A percentile compares a stretch with the other conserved stretches of the same genome.
Evolutionary conservation across 2,329 filamentous ascomycete species (phyloP).

Genomic region (Hymenoscyphus repandus): DNA sequence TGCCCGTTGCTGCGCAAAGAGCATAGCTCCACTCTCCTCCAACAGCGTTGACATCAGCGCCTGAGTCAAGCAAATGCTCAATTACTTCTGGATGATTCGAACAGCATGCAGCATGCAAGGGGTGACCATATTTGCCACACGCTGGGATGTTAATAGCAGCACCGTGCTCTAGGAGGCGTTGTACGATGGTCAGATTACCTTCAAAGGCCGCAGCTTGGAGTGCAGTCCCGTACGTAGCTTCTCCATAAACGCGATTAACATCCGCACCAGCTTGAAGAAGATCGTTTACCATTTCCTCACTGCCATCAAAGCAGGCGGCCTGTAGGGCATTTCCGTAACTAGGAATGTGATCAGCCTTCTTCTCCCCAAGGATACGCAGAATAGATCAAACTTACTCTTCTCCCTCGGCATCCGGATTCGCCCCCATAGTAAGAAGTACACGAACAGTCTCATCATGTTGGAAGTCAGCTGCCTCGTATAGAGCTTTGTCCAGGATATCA

Average conservation of each 20-base stretch:
- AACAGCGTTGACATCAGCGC: neutral
- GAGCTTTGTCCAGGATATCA: neutral
- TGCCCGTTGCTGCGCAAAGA: neutral
- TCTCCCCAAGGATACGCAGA: neutral
- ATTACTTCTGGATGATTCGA: neutral
- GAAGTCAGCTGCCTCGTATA: neutral
- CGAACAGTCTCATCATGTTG: neutral
- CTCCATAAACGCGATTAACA: neutral
- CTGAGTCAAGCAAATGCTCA: neutral
- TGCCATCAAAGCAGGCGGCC: slow-evolving; percentile 1
- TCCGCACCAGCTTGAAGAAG: neutral
- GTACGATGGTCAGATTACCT: neutral
- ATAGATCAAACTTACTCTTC: neutral
- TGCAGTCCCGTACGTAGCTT: neutral
- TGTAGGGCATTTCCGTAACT: slow-evolving; percentile 2
- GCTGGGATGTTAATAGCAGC: neutral
- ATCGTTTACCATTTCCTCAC: neutral
- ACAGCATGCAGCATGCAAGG: neutral
- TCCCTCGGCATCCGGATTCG: neutral
- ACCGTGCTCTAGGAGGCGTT: neutral
- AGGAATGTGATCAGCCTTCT: too few relatives aligned
- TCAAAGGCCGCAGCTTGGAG: neutral
- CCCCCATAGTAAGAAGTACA: neutral
- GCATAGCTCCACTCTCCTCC: neutral
- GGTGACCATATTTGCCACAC: neutral